A percentile compares a stretch with the other conserved stretches of the same genome.
Conservation (phyloP, 2,329 filamentous ascomycete genomes). For the Cladophialophora exuberans region DNA sequence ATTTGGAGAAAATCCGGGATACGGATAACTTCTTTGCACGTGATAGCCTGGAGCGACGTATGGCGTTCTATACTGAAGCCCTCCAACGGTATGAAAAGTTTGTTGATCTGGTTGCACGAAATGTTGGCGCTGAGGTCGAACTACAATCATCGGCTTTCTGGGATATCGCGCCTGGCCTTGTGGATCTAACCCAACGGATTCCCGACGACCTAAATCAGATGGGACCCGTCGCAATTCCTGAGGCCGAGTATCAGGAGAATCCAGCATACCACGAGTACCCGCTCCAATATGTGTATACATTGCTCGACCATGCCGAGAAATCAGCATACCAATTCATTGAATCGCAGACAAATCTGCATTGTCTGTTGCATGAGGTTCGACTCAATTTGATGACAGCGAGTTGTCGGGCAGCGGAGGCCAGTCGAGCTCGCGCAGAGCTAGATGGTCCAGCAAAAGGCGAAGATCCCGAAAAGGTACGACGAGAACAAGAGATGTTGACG, state of each 20-base stretch:
- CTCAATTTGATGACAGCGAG: conserved; percentile 74
- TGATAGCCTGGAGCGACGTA: conserved; percentile 73
- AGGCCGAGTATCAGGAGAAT: conserved; percentile 81
- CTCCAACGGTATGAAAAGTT: conserved; percentile 76
- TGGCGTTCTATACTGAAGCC: conserved; percentile 71
- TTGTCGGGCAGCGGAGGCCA: conserved; percentile 67
- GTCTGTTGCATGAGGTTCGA: conserved; percentile 87
- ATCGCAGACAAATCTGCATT: conserved; percentile 86
- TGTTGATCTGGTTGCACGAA: conserved; percentile 76
- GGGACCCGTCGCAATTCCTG: conserved; percentile 71
- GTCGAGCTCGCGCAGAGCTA: conserved; percentile 53
- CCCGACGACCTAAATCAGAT: conserved; percentile 35
- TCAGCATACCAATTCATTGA: conserved; percentile 97
- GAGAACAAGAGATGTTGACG: conserved; percentile 69
- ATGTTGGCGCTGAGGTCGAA: conserved; percentile 85
- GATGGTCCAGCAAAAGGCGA: conserved; percentile 29
- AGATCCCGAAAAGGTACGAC: conserved; percentile 49
- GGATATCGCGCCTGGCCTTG: conserved; percentile 89
- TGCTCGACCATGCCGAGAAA: conserved; percentile 86
- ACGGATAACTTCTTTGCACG: conserved; percentile 81
- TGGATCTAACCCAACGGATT: conserved; percentile 72
- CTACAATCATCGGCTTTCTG: conserved; percentile 92
- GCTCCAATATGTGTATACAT: conserved; percentile 84
- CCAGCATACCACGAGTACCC: conserved; percentile 79
- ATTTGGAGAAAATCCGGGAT: conserved; percentile 76